These are phyloP conservation scores for Rhytidhysteron rufulum DNA, from an alignment of 2,329 filamentous ascomycete species.

Conservation along the genomic window DNA sequence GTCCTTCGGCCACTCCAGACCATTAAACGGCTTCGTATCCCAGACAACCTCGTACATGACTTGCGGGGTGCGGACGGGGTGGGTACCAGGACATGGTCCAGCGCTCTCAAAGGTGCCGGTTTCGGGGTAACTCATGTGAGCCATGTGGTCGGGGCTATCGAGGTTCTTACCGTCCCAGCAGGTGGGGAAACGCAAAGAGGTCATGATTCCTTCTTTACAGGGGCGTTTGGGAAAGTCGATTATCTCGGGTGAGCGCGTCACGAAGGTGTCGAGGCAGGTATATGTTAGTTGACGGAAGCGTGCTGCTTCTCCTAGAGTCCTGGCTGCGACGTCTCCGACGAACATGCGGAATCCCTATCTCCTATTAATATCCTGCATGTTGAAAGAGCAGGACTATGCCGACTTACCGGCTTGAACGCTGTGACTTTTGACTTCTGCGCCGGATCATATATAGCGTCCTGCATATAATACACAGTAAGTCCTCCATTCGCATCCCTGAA, in stretches of 20 bases:
- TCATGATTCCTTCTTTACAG: slow-evolving; percentile 17
- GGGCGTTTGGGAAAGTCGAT: slow-evolving; percentile 10
- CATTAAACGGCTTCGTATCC: slow-evolving; percentile 16
- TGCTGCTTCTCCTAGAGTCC: slow-evolving; percentile 10
- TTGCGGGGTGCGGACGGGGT: slow-evolving; percentile 14
- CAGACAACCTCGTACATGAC: slow-evolving; percentile 18
- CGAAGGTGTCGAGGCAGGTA: slow-evolving; percentile 15
- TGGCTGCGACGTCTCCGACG: slow-evolving; percentile 15
- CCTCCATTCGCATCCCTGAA: slow-evolving; percentile 14
- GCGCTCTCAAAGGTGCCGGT: slow-evolving; percentile 19
- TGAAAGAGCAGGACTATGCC: background rate
- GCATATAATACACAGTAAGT: slow-evolving; percentile 17
- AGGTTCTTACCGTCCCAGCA: slow-evolving; percentile 1
- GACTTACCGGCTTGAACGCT: slow-evolving; percentile 14
- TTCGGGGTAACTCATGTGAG: slow-evolving; percentile 14
- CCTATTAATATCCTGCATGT: background rate
- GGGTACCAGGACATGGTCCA: slow-evolving; percentile 14
- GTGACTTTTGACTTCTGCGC: slow-evolving; percentile 17
- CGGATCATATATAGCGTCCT: slow-evolving; percentile 18
- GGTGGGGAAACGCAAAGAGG: slow-evolving; percentile 14
- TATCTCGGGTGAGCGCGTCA: slow-evolving; percentile 10
- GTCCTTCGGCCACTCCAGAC: slow-evolving; percentile 14
- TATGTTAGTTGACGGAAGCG: slow-evolving; percentile 16
- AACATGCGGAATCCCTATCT: slow-evolving; percentile 17
- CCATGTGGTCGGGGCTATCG: background rate